Conservation (phyloP, 2,329 filamentous ascomycete genomes). For the Dothideomycetes sp. region DNA sequence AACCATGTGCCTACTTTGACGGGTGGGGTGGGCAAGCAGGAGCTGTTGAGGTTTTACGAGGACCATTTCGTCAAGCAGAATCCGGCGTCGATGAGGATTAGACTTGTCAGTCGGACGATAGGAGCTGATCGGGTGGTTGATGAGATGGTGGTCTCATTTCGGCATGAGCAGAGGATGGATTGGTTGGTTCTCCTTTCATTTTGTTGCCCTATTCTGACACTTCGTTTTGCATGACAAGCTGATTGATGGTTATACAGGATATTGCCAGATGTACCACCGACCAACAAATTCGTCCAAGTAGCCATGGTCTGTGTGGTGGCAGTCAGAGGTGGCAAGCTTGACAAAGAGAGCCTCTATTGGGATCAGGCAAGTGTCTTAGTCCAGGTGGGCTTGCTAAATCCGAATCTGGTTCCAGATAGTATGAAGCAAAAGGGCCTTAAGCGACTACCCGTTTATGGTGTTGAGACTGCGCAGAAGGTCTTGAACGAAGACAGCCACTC, state of each 20-base stretch:
- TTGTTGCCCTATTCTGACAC: neutral
- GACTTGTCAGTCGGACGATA: conserved; percentile 44
- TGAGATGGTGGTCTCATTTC: conserved; percentile 45
- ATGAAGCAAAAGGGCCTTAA: conserved; percentile 31
- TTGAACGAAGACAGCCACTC: conserved; percentile 27
- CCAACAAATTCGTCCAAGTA: conserved; percentile 44
- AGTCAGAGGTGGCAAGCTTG: conserved; percentile 41
- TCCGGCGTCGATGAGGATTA: conserved; percentile 42
- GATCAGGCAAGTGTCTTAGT: conserved; percentile 48
- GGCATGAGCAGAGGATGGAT: conserved; percentile 44
- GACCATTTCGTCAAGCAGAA: conserved; percentile 44
- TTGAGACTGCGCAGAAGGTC: conserved; percentile 31
- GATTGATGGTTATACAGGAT: conserved; percentile 40
- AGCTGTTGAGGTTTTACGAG: conserved; percentile 41
- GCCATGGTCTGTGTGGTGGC: conserved; percentile 45
- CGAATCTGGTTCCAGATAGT: conserved; percentile 37
- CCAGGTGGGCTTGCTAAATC: conserved; percentile 45
- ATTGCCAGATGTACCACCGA: conserved; percentile 45
- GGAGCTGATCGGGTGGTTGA: conserved; percentile 48
- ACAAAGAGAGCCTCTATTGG: conserved; percentile 49
- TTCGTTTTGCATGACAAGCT: neutral
- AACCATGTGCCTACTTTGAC: conserved; percentile 32
- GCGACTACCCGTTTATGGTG: conserved; percentile 28
- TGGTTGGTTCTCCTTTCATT: conserved; percentile 25
- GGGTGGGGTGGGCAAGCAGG: conserved; percentile 30